A percentile compares a stretch with the other conserved stretches of the same genome.
Evolutionary conservation across 106 monocot species (phyloP).

Genomic region (Dioscorea alata): DNA sequence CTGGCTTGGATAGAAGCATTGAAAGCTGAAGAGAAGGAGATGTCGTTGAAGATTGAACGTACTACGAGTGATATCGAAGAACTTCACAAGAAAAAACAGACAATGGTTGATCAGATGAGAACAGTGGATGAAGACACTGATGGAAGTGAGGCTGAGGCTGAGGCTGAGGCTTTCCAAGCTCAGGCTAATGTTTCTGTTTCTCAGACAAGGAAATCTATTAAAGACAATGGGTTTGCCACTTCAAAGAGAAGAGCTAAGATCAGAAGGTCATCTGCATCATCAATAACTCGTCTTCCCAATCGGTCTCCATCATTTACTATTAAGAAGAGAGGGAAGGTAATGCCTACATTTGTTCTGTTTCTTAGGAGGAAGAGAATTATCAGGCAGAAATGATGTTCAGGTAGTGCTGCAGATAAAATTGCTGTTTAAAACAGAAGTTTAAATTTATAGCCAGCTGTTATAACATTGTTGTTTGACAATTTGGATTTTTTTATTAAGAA

Average conservation of each 20-base stretch:
- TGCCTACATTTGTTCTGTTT: slow-evolving; percentile 54
- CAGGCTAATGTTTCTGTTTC: not conserved
- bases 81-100: slow-evolving; percentile 13
- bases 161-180: not conserved
- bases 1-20: slow-evolving; percentile 70
- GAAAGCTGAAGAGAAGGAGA: slow-evolving; percentile 47
- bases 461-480: too few species aligned
- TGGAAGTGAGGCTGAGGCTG: not conserved
- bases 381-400: not conserved
- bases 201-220: slow-evolving; percentile 24
- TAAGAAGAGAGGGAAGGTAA: slow-evolving; percentile 44
- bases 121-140: slow-evolving; percentile 5
- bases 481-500: too few species aligned
- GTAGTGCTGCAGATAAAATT: too few species aligned
- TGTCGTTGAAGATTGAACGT: slow-evolving; percentile 24
- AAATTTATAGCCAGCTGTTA: too few species aligned
- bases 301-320: slow-evolving; percentile 41
- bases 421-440: too few species aligned
- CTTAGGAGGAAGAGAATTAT: slow-evolving; percentile 9
- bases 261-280: slow-evolving; percentile 26
- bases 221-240: slow-evolving; percentile 7
- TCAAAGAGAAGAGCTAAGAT: slow-evolving; percentile 19
- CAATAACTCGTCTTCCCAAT: slow-evolving; percentile 3
- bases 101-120: slow-evolving; percentile 4
- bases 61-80: slow-evolving; percentile 29